Conservation (phyloP, 371 early-diverging fungal genomes). For the Blastocladiella emersonii region DNA sequence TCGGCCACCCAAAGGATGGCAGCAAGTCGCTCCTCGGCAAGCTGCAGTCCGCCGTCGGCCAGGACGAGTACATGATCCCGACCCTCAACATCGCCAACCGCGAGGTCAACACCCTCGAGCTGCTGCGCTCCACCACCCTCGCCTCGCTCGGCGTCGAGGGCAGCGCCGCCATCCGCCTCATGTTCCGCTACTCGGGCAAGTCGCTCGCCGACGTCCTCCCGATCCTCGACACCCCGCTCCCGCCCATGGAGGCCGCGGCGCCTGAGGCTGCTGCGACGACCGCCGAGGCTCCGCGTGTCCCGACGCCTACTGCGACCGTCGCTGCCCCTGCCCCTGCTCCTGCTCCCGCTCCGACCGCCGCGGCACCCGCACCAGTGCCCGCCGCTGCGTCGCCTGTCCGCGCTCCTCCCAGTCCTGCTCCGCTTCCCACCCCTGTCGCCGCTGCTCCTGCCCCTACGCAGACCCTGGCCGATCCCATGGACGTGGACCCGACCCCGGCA, state of each 20-base stretch:
- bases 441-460: too few species aligned
- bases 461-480: neutral
- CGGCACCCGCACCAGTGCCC: neutral
- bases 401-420: too few species aligned
- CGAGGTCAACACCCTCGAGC: slow-evolving; percentile 23
- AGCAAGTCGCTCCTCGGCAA: neutral
- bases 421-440: too few species aligned
- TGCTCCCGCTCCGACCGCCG: neutral
- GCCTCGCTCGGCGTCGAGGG: slow-evolving; percentile 20
- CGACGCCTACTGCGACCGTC: neutral
- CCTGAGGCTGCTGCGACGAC: neutral
- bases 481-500: too few species aligned
- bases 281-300: neutral
- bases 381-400: neutral
- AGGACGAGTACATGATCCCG: slow-evolving; percentile 23
- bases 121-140: slow-evolving; percentile 26
- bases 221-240: slow-evolving; percentile 7
- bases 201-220: slow-evolving; percentile 13
- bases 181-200: slow-evolving; percentile 13
- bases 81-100: slow-evolving; percentile 28
- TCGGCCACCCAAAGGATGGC: slow-evolving; percentile 7
- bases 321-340: neutral
- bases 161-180: slow-evolving; percentile 19
- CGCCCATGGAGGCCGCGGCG: neutral
- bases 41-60: neutral